Base-by-base conservation (phyloP, 768 basidiomycete genomes). In the Phaeotremella skinneri region DNA sequence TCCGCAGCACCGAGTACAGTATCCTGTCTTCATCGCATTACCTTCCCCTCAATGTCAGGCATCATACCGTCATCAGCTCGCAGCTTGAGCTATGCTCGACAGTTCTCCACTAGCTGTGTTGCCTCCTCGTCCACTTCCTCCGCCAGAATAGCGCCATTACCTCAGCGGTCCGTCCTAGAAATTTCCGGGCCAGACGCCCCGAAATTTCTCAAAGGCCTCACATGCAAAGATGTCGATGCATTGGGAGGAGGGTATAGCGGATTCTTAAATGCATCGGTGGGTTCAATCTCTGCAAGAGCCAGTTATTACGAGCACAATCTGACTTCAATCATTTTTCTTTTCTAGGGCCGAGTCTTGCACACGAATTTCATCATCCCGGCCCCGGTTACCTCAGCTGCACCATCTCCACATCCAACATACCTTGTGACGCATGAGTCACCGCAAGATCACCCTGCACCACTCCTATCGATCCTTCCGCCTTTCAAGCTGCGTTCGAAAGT, bases 401-500 rank as follows among this genome's bases (percentile, higher is more conserved):
- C 13, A 45, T 6, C 11, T 45, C 43, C 13, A 45, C 43, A 45
- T 20, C 37, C 76, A 79, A 83, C 69, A 85, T 92, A 73, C 77
- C 83, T 11, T 79, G 84, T 48, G 74, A 43, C 39, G 27, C 83
- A 85, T 52, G 61, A 63, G 82, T 83, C 64, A 17, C 51, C 58
- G 4, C 11, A 16, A 1, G 52, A 51, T 48, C 67, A 69, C 56
- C 67, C 67, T 9, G 41, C 55, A 2, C 63, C 65, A 3, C 51
- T 74, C 4, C 34, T 52, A 11, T 53, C 31, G 2, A 37, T 96
- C 27, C 75, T 86, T 14, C 71, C 85, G n/a, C 79, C 88, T 58
- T 81, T 98, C 62, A 91, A 90, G 70, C 83, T 99, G 1, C 87
- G 94, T 4, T 87, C 91, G 14, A 93, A 90, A 72, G 90, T 97